Evolutionary conservation across 2,329 filamentous ascomycete species (phyloP).

Genomic region (Mycocentrospora acerina): DNA sequence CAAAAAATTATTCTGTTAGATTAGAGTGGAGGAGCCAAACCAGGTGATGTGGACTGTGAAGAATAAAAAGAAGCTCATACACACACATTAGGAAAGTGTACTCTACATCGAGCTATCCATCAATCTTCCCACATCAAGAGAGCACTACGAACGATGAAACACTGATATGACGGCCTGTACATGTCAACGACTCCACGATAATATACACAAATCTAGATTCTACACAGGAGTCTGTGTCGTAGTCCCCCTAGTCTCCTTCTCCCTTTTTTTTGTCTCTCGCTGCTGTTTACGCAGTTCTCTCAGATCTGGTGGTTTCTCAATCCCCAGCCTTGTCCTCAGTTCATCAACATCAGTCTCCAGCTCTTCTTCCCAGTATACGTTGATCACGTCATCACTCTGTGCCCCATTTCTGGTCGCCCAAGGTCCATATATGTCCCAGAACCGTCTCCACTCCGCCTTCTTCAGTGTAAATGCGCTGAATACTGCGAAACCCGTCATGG

Average conservation of each 20-base stretch:
- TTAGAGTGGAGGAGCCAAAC: no score
- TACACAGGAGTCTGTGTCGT: constrained; percentile 20
- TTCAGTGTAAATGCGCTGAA: constrained; percentile 69
- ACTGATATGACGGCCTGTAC: no score
- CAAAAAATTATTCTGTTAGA: no score
- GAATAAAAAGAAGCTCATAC: no score
- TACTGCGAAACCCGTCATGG: constrained; percentile 89
- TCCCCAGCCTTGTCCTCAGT: constrained; percentile 72
- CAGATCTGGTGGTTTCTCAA: constrained; percentile 87
- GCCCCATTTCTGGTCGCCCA: constrained; percentile 89
- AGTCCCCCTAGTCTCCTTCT: constrained; percentile 54
- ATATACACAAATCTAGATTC: constrained; percentile 12
- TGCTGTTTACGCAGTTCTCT: constrained; percentile 72
- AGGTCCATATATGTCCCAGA: constrained; percentile 76
- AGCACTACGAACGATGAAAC: no score
- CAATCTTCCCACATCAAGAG: no score
- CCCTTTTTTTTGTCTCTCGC: constrained; percentile 66
- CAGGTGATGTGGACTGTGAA: no score
- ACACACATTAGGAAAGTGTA: no score
- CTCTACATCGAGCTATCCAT: no score
- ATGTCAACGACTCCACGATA: constrained; percentile 6
- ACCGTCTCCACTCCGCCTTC: constrained; percentile 63
- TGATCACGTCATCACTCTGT: constrained; percentile 77
- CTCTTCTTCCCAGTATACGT: constrained; percentile 97
- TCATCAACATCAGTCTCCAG: constrained; percentile 79